Evolutionary conservation across 768 basidiomycete species (phyloP).

Genomic region (Hortiboletus flavorubellus): DNA sequence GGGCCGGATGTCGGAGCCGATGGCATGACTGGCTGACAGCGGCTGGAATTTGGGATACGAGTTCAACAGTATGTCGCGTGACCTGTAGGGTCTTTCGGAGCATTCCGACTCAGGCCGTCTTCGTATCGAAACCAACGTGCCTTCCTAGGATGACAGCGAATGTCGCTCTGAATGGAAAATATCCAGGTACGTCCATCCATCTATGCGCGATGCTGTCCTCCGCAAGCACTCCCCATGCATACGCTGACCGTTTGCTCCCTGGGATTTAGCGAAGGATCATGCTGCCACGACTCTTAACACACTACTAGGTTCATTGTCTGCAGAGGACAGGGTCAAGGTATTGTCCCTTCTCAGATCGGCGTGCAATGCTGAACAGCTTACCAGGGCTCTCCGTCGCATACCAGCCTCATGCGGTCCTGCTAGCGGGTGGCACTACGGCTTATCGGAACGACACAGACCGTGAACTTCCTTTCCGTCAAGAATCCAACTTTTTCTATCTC

Average conservation of each 20-base stretch:
- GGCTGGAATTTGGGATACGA: too few relatives aligned
- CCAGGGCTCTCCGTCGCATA: neutral
- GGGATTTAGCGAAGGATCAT: slow-evolving; percentile 46
- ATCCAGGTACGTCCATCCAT: slow-evolving; percentile 18
- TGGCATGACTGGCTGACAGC: too few relatives aligned
- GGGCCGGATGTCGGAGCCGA: too few relatives aligned
- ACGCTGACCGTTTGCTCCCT: neutral
- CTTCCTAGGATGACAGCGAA: slow-evolving; percentile 5
- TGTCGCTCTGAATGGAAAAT: slow-evolving; percentile 12
- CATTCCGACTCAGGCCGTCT: too few relatives aligned
- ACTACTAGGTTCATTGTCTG: slow-evolving; percentile 48
- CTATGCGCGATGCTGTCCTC: neutral
- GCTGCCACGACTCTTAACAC: slow-evolving; percentile 50
- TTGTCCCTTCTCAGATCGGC: neutral
- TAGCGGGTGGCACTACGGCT: slow-evolving; percentile 60
- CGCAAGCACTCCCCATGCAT: neutral
- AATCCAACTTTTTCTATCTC: slow-evolving; percentile 88
- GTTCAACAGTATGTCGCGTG: too few relatives aligned
- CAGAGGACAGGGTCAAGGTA: slow-evolving; percentile 52
- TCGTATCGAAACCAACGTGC: neutral
- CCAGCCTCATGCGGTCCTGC: slow-evolving; percentile 66
- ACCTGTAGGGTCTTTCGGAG: too few relatives aligned
- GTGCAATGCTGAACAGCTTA: neutral
- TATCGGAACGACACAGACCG: slow-evolving; percentile 85
- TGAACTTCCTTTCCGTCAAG: slow-evolving; percentile 68